These are phyloP conservation scores for Aspergillus sp. DNA, from an alignment of 2,329 filamentous ascomycete genomes.

Conservation along the genomic window DNA sequence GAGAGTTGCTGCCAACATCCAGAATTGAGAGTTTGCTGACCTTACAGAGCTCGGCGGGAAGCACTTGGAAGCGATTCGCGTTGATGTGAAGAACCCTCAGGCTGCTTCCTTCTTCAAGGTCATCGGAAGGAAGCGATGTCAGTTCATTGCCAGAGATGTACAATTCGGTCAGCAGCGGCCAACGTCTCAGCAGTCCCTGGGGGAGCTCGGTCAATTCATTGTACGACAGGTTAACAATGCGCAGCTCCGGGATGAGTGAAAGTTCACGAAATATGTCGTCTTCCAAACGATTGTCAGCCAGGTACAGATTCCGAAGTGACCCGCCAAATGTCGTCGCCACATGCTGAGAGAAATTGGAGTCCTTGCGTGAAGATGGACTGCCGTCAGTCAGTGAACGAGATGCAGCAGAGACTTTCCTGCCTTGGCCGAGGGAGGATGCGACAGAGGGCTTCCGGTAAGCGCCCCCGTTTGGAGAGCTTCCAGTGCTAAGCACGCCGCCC, in stretches of 20 bases:
- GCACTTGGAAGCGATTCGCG: conserved; percentile 94
- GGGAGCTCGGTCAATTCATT: conserved; percentile 94
- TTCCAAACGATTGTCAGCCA: conserved; percentile 91
- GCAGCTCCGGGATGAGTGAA: conserved; percentile 75
- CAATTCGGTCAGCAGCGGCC: conserved; percentile 86
- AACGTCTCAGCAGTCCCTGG: conserved; percentile 80
- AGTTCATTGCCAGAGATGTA: conserved; percentile 95
- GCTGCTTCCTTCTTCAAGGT: conserved; percentile 84
- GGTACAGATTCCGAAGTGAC: conserved; percentile 77
- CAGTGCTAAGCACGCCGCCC: conserved; percentile 71
- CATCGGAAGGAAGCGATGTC: conserved; percentile 86
- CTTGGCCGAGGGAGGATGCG: conserved; percentile 75
- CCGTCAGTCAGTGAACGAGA: conserved; percentile 65
- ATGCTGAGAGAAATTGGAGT: conserved; percentile 80
- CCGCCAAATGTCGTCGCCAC: conserved; percentile 84
- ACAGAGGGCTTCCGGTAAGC: conserved; percentile 74
- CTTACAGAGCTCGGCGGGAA: conserved; percentile 92
- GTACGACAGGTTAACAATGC: conserved; percentile 90
- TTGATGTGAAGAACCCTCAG: conserved; percentile 93
- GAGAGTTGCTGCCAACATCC: conserved; percentile 89
- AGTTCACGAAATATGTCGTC: conserved; percentile 96
- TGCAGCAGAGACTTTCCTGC: conserved; percentile 80
- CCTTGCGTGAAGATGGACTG: conserved; percentile 69
- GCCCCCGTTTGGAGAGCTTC: conserved; percentile 65
- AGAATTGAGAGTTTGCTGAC: conserved; percentile 88